Evolutionary conservation across 2,329 filamentous ascomycete genomes (phyloP).

Genomic region (Trichoderma breve): DNA sequence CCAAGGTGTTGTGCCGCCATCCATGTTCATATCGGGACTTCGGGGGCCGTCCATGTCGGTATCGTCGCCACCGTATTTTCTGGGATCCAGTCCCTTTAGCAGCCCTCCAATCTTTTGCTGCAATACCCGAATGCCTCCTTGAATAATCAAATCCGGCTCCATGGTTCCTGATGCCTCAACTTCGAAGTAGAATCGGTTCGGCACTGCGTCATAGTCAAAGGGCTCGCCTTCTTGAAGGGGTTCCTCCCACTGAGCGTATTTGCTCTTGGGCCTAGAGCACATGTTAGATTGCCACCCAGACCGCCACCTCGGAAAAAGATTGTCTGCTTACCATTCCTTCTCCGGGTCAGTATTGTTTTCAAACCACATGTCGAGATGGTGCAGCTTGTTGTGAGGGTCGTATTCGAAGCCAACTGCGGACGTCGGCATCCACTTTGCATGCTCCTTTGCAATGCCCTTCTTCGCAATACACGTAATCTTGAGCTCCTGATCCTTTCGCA

Average conservation of each 20-base stretch:
- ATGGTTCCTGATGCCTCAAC: constrained; percentile 86
- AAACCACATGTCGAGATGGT: constrained; percentile 92
- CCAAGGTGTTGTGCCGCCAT: constrained; percentile 55
- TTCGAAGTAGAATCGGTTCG: constrained; percentile 86
- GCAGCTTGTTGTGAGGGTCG: constrained; percentile 93
- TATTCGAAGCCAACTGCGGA: constrained; percentile 96
- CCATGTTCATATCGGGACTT: constrained; percentile 63
- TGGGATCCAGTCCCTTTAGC: constrained; percentile 56
- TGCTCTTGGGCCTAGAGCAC: constrained; percentile 67
- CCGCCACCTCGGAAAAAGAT: neutral
- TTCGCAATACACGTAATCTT: constrained; percentile 90
- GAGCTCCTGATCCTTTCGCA: constrained; percentile 85
- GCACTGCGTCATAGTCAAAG: constrained; percentile 88
- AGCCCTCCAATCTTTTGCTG: constrained; percentile 87
- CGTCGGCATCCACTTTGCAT: constrained; percentile 95
- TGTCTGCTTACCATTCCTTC: constrained; percentile 71
- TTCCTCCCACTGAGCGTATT: constrained; percentile 78
- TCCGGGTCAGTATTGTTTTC: constrained; percentile 70
- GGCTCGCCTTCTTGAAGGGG: constrained; percentile 76
- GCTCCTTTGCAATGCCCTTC: constrained; percentile 98
- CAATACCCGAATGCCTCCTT: constrained; percentile 81
- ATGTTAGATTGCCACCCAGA: neutral
- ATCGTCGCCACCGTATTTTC: constrained; percentile 52
- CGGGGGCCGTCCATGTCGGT: constrained; percentile 62
- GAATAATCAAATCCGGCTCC: constrained; percentile 84